phyloP scores from a whole-genome alignment of 148 eudicot species.

The Chenopodium quinoa region DNA sequence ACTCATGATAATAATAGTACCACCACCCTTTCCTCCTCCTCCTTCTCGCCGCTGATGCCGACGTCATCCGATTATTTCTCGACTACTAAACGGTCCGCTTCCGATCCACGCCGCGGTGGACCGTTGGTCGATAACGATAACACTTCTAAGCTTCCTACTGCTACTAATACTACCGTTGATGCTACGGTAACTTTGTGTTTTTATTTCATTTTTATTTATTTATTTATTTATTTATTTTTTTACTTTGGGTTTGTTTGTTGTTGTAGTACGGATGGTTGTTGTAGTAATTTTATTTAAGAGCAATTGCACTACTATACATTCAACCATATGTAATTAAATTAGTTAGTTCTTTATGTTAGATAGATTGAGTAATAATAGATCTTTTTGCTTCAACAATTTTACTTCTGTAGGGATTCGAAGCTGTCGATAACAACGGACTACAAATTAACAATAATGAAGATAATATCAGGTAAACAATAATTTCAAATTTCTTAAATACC shows the following conservation, averaged over 20 bases:
- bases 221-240: neutral
- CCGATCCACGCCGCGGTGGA: constrained; percentile 25
- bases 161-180: too few relatives aligned
- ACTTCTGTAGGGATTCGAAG: constrained; percentile 2
- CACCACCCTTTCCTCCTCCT: neutral
- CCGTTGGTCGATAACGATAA: too few relatives aligned
- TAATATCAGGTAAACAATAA: constrained; percentile 11
- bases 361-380: neutral
- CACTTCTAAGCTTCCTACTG: too few relatives aligned
- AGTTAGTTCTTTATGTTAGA: neutral
- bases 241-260: neutral
- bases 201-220: neutral
- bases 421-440: constrained; percentile 3
- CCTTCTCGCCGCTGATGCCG: neutral
- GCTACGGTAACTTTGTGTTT: neutral
- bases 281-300: neutral
- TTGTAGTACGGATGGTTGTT: neutral
- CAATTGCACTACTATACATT: constrained; percentile 16
- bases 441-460: constrained; percentile 14
- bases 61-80: constrained; percentile 33
- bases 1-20: neutral
- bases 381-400: neutral
- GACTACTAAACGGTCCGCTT: constrained; percentile 9
- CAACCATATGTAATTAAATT: too few relatives aligned
- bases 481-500: too few relatives aligned